phyloP scores from a whole-genome alignment of 2,329 filamentous ascomycete species.

The Talaromyces sp. region DNA sequence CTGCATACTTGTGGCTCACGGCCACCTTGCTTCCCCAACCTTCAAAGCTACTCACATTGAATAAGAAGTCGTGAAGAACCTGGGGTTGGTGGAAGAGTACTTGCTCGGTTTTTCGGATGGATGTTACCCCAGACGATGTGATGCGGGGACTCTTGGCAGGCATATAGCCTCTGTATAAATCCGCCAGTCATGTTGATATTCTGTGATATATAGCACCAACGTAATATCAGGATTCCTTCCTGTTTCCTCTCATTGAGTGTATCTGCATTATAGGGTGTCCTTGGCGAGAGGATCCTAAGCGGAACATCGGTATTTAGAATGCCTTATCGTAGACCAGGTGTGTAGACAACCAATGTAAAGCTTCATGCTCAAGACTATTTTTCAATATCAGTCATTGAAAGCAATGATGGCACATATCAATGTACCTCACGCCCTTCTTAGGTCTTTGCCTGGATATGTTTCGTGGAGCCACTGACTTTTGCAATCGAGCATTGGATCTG shows the following conservation, averaged over 20 bases:
- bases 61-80: neutral
- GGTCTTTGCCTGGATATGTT: neutral
- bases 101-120: neutral
- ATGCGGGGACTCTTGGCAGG: neutral
- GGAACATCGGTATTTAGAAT: neutral
- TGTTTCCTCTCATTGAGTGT: neutral
- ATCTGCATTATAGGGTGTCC: neutral
- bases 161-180: neutral
- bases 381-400: neutral
- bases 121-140: neutral
- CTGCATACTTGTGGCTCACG: too few species aligned
- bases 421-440: neutral
- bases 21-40: neutral
- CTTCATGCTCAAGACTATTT: neutral
- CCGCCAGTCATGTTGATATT: neutral
- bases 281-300: neutral
- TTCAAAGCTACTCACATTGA: neutral
- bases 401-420: neutral
- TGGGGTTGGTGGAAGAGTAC: slow-evolving; percentile 1
- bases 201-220: neutral
- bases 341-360: neutral
- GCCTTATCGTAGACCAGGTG: neutral
- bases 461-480: neutral
- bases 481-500: neutral
- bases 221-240: neutral